Base-by-base conservation (phyloP, 768 basidiomycete species). In the Astraeus odoratus region DNA sequence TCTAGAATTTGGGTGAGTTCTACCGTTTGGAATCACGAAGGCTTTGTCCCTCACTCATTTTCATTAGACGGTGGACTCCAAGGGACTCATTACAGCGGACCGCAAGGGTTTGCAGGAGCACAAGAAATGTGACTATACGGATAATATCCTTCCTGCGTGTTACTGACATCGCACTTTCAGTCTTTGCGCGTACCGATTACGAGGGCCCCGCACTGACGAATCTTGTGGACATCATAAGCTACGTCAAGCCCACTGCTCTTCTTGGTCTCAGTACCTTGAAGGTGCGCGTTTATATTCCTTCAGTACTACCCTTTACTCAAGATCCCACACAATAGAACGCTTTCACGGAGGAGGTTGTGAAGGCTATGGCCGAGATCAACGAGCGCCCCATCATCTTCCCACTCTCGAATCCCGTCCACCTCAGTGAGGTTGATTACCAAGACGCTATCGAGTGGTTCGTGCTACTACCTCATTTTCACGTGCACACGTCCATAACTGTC, bases 341-440 rank as follows among this genome's bases (percentile, higher is more conserved):
- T 1, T 90, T 90, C 68, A 74, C 68, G 9, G 72, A 81, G 58
- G 67, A 75, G 9, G 77, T 80, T 25, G 76, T 89, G 25, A 68
- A 68, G 43, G 64, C 72, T 30, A 85, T 89, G 83, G 73, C 76
- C 15, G 64, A 70, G 7, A 63, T 81, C 36, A 88, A 87, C 63
- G 54, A 64, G 15, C 76, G 77, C 2, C 86, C 86, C n/a, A 82
- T 88, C 67, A 77, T 89, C 57, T 87, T 90, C 68, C 85, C 86
- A 26, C 74, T 89, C 1, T 85, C 83, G 26, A 89, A 89, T 60
- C 86, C 86, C 10, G 67, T 80, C 20, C 69, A 73, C 24, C 67
- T 80, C 26, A 70, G 72, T 49, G 83, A 85, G 59, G 62, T 81
- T 42, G 78, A 79, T 43, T 83, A 76, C 52, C 55, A 62, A 8